These are phyloP conservation scores for Mycena capillaripes DNA, from an alignment of 768 basidiomycete species.

Conservation along the genomic window DNA sequence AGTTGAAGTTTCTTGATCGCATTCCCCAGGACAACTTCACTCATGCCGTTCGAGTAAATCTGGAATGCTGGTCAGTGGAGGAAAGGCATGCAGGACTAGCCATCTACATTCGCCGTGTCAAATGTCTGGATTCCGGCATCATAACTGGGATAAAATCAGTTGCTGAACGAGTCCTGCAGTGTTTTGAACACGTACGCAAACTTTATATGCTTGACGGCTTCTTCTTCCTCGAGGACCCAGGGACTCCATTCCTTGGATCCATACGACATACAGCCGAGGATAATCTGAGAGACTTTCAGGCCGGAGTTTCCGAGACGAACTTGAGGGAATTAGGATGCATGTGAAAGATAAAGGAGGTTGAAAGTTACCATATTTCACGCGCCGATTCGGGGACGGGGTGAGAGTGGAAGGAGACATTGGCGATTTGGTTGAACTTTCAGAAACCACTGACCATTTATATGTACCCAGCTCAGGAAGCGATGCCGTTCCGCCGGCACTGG, in stretches of 20 bases:
- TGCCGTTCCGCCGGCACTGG: no score
- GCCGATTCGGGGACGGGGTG: background rate
- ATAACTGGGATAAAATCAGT: slow-evolving; percentile 43
- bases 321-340: background rate
- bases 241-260: slow-evolving; percentile 9
- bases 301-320: slow-evolving; percentile 3
- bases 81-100: background rate
- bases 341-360: background rate
- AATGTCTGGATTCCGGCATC: slow-evolving; percentile 76
- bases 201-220: slow-evolving; percentile 53
- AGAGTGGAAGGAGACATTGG: background rate
- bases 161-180: no score
- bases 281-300: background rate
- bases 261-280: slow-evolving; percentile 1
- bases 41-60: slow-evolving; percentile 75
- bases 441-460: no score
- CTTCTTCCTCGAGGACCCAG: slow-evolving; percentile 53
- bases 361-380: background rate
- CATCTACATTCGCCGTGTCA: slow-evolving; percentile 65
- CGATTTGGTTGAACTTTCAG: no score
- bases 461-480: no score
- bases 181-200: background rate
- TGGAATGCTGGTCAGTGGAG: slow-evolving; percentile 37
- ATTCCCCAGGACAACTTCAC: slow-evolving; percentile 77
- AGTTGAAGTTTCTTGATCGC: slow-evolving; percentile 77